Percentiles rank a stretch among this genome's conserved stretches.
These are phyloP conservation scores for rapeseed (Brassica napus) DNA, from an alignment of 345 rosid genomes.

Conservation along the genomic window Da-Ae NC_063434.1:24158501-24159000, in stretches of 20 bases:
- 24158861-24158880: constrained; percentile 91
- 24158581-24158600: neutral
- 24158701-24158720: constrained; percentile 92
- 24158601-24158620: neutral
- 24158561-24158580: neutral
- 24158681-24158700: constrained; percentile 99
- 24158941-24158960: constrained; percentile 52
- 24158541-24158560: constrained; percentile 57
- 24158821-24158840: constrained; percentile 39
- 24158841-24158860: constrained; percentile 99
- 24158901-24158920: constrained; percentile 85
- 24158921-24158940: constrained; percentile 79
- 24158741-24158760: constrained; percentile 81
- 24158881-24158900: constrained; percentile 96
- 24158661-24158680: constrained; percentile 89
- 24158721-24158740: constrained; percentile 83
- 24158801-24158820: neutral
- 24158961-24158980: constrained; percentile 18
- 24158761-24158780: constrained; percentile 65
- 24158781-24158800: neutral
- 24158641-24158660: constrained; percentile 83
- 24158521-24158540: constrained; percentile 85
- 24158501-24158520: constrained; percentile 89
- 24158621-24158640: neutral
- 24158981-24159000: constrained; percentile 16